Percentiles rank a stretch among this genome's conserved stretches.
These are phyloP conservation scores for Triglochin maritima DNA, from an alignment of 106 monocot species.

Conservation along the genomic window DNA sequence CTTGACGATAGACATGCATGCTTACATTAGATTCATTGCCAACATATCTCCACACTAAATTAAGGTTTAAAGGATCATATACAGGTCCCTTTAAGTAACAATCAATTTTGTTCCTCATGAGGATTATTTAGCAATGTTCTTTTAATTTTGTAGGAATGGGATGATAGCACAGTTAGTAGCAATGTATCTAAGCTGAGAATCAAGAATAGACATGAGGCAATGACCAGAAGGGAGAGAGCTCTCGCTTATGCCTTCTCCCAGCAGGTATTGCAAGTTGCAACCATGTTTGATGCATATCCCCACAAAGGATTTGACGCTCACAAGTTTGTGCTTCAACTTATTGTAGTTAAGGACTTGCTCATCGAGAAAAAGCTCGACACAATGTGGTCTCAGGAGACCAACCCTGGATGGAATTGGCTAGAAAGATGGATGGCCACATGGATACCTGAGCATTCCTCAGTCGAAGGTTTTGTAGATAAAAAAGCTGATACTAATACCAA, in stretches of 20 bases:
- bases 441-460: conserved; percentile 21
- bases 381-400: conserved; percentile 22
- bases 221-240: conserved; percentile 66
- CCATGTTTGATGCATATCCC: neutral
- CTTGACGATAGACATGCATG: neutral
- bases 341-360: conserved; percentile 50
- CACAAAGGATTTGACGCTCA: neutral
- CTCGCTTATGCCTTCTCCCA: conserved; percentile 88
- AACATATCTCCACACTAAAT: neutral
- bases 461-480: conserved; percentile 28
- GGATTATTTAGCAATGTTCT: neutral
- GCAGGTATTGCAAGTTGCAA: conserved; percentile 29
- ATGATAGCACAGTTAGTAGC: conserved; percentile 70
- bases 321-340: neutral
- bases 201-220: conserved; percentile 72
- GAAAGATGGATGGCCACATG: conserved; percentile 96
- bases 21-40: neutral
- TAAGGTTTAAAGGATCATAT: neutral
- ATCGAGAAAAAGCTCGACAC: conserved; percentile 38
- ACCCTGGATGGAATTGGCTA: conserved; percentile 76
- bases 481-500: conserved; percentile 15
- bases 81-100: neutral
- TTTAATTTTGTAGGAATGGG: conserved; percentile 42
- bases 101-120: neutral
- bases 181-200: conserved; percentile 48